phyloP scores from a whole-genome alignment of 768 basidiomycete genomes.

The Macrolepiota fuliginosa region DNA sequence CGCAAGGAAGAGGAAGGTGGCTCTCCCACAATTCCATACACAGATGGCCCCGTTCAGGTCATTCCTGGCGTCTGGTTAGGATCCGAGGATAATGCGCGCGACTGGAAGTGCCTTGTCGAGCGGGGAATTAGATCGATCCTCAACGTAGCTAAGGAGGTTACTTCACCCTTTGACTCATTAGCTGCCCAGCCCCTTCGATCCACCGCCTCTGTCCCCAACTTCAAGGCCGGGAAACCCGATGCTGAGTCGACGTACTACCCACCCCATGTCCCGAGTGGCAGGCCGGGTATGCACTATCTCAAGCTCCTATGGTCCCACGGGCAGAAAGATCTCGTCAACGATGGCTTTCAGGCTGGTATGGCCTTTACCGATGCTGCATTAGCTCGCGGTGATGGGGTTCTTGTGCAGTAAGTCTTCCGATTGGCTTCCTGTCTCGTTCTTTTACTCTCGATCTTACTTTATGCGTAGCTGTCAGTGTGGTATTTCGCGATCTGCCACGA shows the following conservation, averaged over 20 bases:
- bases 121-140: conserved; percentile 78
- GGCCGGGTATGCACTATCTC: conserved; percentile 83
- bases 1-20: conserved; percentile 62
- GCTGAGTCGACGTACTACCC: conserved; percentile 59
- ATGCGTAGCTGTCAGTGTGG: conserved; percentile 83
- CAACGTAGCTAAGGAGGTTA: conserved; percentile 92
- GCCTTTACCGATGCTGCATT: conserved; percentile 77
- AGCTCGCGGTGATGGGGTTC: conserved; percentile 71
- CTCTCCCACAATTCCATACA: conserved; percentile 66
- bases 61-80: conserved; percentile 88
- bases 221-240: conserved; percentile 35
- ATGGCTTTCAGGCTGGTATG: conserved; percentile 81
- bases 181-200: conserved; percentile 50
- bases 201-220: conserved; percentile 68
- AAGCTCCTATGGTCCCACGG: conserved; percentile 93
- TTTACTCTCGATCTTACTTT: conserved; percentile 20
- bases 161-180: conserved; percentile 59
- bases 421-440: conserved; percentile 14
- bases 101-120: conserved; percentile 69
- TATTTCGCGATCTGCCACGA: conserved; percentile 86
- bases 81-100: conserved; percentile 87
- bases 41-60: conserved; percentile 79
- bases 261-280: conserved; percentile 62
- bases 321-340: conserved; percentile 80
- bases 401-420: conserved; percentile 70